A percentile compares a stretch with the other conserved stretches of the same genome.
These are phyloP conservation scores for Grammothele lineata DNA, from an alignment of 768 basidiomycete genomes.

Conservation along the genomic window DNA sequence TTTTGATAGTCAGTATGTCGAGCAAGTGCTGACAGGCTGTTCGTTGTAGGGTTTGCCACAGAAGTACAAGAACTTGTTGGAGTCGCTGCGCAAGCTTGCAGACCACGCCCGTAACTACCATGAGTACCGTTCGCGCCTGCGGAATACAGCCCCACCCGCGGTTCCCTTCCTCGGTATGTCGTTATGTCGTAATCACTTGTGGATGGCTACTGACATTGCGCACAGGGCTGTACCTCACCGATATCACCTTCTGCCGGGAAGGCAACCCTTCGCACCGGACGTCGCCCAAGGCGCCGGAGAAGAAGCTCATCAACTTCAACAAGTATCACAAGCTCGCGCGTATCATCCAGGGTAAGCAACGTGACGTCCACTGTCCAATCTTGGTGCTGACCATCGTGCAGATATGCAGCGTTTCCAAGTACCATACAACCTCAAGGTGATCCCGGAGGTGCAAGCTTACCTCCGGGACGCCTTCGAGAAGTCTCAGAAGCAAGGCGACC, in stretches of 20 bases:
- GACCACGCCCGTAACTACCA: constrained; percentile 89
- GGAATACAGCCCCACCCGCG: constrained; percentile 87
- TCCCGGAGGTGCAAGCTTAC: constrained; percentile 85
- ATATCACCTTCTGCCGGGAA: constrained; percentile 93
- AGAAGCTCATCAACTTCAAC: constrained; percentile 91
- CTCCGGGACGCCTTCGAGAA: constrained; percentile 71
- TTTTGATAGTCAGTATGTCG: background rate
- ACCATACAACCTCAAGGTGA: constrained; percentile 80
- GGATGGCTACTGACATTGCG: constrained; percentile 12
- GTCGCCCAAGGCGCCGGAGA: constrained; percentile 68
- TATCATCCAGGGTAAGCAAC: constrained; percentile 72
- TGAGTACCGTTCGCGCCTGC: constrained; percentile 84
- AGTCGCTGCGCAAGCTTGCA: constrained; percentile 76
- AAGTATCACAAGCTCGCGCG: constrained; percentile 90
- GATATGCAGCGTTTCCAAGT: constrained; percentile 94
- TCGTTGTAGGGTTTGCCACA: constrained; percentile 68
- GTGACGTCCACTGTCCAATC: background rate
- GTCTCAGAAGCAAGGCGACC: constrained; percentile 71
- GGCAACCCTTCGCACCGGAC: constrained; percentile 86
- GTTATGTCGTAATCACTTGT: background rate
- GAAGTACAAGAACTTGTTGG: constrained; percentile 79
- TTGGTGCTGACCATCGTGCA: constrained; percentile 20
- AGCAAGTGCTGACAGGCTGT: background rate
- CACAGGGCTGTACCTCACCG: constrained; percentile 80
- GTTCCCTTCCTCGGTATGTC: constrained; percentile 87